Base-by-base conservation (phyloP, 805 yeast genomes). In the Saccharomycopsis vini region DNA sequence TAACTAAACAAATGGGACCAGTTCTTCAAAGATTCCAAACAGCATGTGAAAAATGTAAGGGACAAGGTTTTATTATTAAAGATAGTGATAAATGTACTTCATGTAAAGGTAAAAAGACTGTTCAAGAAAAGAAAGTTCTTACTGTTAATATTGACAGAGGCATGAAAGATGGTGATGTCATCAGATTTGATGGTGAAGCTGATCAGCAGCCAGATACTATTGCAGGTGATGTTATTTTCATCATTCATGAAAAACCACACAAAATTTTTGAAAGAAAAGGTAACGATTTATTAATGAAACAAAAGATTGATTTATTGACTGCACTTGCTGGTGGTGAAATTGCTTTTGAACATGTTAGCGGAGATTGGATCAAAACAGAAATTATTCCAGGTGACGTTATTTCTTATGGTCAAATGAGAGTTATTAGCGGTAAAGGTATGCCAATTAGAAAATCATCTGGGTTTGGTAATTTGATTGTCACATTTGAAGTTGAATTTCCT, bases 1-100 rank as follows among this genome's bases (percentile, higher is more conserved):
- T 88, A 54, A 86, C 96, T 42, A 84, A 95, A 71, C 97, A 92
- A 68, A 89, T 92, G 96, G 99, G 99, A 56, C 96, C 95, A 54
- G 87, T 92, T 89, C 84, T 92, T 59, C 99, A 92, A 72, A 84
- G 96, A 73, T 85, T 85, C 78, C 97, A 92, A 71, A 79, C 94
- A 37, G 79, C 78, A 43, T 92, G 99, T 82, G 90, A 84, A 55
- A 80, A 67, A 47, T 92, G 99, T 79, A 68, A 77, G 53, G 98
- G 97, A 61, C 72, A 81, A 48, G 99, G 99, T 62, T 90, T 83
- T 63, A 82, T 81, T 52, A 75, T 88, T 60, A 79, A 82, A 62
- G 73, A 89, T 43, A 82, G 82, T 69, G 95, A 87, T 67, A 76
- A 88, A 59, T 92, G 99, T 78, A 76, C 76, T 56, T 59, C 65